Percentiles rank a stretch among this genome's conserved stretches.
Evolutionary conservation across 805 yeast species (phyloP).

Genomic region (Wickerhamiella musiphila): DNA sequence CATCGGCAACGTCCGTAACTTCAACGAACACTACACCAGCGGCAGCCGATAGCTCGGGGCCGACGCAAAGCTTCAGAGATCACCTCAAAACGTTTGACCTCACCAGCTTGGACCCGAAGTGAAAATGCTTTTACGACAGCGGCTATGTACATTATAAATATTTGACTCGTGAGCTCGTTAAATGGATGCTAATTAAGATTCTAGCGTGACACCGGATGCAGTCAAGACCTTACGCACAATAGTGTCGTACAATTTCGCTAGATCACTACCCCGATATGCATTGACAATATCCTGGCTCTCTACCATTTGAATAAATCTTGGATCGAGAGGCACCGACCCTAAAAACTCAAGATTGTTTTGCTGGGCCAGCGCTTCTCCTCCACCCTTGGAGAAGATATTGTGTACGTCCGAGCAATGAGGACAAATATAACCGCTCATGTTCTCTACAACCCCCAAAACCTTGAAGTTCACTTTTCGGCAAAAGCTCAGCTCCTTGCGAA

Average conservation of each 20-base stretch:
- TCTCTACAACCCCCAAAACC: constrained; percentile 77
- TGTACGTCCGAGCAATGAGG: constrained; percentile 82
- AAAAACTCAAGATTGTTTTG: constrained; percentile 46
- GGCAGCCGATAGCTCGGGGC: too few species aligned
- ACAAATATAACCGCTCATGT: constrained; percentile 93
- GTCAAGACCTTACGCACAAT: constrained; percentile 30
- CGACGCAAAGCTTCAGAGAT: too few species aligned
- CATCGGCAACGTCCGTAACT: too few species aligned
- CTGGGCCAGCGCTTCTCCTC: constrained; percentile 60
- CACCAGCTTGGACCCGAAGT: too few species aligned
- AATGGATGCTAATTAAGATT: too few species aligned
- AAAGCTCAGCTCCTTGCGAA: constrained; percentile 80
- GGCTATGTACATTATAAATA: too few species aligned
- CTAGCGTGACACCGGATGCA: too few species aligned
- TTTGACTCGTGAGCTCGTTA: too few species aligned
- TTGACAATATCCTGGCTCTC: constrained; percentile 37
- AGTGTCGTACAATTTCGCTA: constrained; percentile 28
- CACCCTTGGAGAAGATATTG: constrained; percentile 83
- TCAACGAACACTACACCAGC: too few species aligned
- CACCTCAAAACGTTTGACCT: too few species aligned
- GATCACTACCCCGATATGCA: constrained; percentile 19
- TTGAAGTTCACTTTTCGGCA: constrained; percentile 70
- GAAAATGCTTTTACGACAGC: too few species aligned
- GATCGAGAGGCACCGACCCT: constrained; percentile 88
- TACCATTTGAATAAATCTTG: constrained; percentile 72